Evolutionary conservation across 176 grass and related monocot genomes (phyloP), one percentile per base, ranked within the genome.

Genomic region (Aegilops longissima): DNA sequence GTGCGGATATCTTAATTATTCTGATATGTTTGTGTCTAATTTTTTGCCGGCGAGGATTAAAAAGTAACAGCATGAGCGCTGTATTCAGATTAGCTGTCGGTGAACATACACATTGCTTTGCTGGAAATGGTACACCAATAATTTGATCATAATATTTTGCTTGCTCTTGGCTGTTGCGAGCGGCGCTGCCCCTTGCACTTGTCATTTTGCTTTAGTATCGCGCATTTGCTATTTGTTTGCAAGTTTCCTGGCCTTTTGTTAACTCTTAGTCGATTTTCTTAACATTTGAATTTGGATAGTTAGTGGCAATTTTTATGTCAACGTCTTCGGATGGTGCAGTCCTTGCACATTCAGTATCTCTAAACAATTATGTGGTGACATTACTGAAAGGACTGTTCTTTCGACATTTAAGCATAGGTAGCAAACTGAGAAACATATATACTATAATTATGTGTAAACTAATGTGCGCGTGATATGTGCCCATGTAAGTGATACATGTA

Each of bases 1-100:
- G 83, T 99, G 77, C 96, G 89, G 69, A 87, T 99, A 90, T 92
- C 87, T 82, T 95, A 86, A 95, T 74, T 87, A 17, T 18, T 94
- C 14, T 83, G 84, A 61, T 75, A 80, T 85, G 16, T 61, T 89
- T 9, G 14, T 86, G 66, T 4, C 78, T 6, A 51, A 66, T 56
- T 61, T 85, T 87, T 81, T 11, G 33, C 17, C 12, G 17, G 70
- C 45, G 40, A 77, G 62, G 36, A 84, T 29, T n/a, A 38, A 88
- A 31, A 75, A 3, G 76, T 56, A 38, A 80, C 9, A 1, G 27
- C 58, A 16, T 4, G 54, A 86, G 21, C 38, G 51, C 49, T 78
- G 31, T 82, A 52, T 8, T 90, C 20, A 47, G 21, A 38, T 82
- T 49, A 82, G 64, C 70, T 70, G 29, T 64, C 33, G 3, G 21